Percentiles rank a stretch among this genome's conserved stretches.
phyloP scores from a whole-genome alignment of 1,284 basidiomycete genomes.

The Exsudoporus floridanus region DNA sequence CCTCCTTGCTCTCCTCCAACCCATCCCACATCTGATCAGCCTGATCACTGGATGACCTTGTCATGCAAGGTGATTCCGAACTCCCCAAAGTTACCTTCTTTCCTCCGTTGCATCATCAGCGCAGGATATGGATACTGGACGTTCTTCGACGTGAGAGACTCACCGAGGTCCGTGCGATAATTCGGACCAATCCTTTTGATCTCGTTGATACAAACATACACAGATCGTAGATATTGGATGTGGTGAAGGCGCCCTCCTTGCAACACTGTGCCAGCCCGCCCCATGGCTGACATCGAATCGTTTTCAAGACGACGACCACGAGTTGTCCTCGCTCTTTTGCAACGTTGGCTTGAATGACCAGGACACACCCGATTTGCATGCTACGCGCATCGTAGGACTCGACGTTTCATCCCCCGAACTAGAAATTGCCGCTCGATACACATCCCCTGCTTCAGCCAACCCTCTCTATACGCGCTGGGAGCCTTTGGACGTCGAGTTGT shows the following conservation, averaged over 20 bases:
- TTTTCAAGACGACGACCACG: conserved; percentile 28
- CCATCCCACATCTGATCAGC: neutral
- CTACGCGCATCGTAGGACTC: conserved; percentile 60
- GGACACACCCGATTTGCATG: conserved; percentile 59
- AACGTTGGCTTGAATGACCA: conserved; percentile 37
- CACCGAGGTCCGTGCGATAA: conserved; percentile 47
- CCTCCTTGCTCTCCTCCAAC: neutral
- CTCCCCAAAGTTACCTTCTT: conserved; percentile 66
- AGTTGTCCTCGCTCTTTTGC: conserved; percentile 25
- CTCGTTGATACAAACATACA: conserved; percentile 1
- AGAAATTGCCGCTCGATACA: conserved; percentile 48
- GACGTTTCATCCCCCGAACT: conserved; percentile 60
- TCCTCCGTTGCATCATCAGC: conserved; percentile 69
- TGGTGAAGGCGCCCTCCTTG: conserved; percentile 73
- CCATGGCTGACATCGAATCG: conserved; percentile 51
- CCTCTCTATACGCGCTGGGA: conserved; percentile 64
- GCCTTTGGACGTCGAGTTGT: conserved; percentile 68
- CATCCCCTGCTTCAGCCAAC: conserved; percentile 39
- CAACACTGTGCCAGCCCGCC: conserved; percentile 67
- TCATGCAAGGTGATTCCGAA: conserved; percentile 20
- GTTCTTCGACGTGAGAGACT: conserved; percentile 59
- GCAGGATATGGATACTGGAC: conserved; percentile 70
- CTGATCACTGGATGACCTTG: conserved; percentile 4
- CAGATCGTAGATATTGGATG: conserved; percentile 81
- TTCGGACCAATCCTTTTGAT: neutral